Evolutionary conservation across 805 yeast genomes (phyloP), one percentile per base, ranked within the genome.

Genomic region (Myxozyma monticola): DNA sequence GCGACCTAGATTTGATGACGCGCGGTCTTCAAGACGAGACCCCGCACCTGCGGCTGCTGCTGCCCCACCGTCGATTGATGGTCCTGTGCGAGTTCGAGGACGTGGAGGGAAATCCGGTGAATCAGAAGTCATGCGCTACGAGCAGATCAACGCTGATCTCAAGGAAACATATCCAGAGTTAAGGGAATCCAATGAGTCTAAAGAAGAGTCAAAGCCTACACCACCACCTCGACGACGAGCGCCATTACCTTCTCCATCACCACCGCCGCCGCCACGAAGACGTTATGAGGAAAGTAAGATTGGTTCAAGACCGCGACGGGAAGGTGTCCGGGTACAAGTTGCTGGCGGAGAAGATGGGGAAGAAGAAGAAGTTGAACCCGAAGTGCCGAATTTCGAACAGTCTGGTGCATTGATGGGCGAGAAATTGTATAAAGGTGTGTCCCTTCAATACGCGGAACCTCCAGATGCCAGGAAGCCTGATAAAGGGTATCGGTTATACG

Each of bases 391-490:
- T 18, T 54, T 31, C 39, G 49, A 33, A 25, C 38, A 40, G 14
- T 54, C 60, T 4, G 61, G 62, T 24, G 55, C 55, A 4, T 42
- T 57, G 18, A 36, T 43, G 9, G 57, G 46, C 39, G 61, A 57
- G 30, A 46, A 38, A 17, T 22, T 60, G n/a, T 51, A 48, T 37
- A 49, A 52, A 28, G 54, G 56, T 3, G 51, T 49, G 10, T 37
- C 57, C 5, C 35, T 57, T 15, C 49, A 59, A 31, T 60, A 60
- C 38, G 49, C 43, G 10, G 62, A 60, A 31, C 63, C 63, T 4
- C 38, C 48, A 6, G 59, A 52, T 14, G 48, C 60, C 3, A 40
- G 56, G 2, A 48, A 45, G 15, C 63, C 63, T 1, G 54, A 45
- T 9, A 38, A 52, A 20, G 15, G 35, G 18, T 60, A 43, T 31